Evolutionary conservation across 2,329 filamentous ascomycete species (phyloP).

Genomic region (Apiospora malaysiana): DNA sequence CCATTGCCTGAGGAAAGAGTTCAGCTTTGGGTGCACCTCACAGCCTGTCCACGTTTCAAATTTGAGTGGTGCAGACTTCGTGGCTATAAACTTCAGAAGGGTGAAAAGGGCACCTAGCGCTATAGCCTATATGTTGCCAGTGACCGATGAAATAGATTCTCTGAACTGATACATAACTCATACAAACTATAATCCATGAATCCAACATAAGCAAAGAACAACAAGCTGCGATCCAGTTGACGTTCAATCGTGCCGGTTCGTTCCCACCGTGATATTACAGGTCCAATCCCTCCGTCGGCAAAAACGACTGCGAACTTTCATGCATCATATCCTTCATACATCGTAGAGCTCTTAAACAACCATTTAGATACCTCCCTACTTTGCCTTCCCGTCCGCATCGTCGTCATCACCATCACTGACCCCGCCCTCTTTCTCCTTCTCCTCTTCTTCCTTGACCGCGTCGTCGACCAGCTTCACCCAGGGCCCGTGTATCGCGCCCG

Average conservation of each 20-base stretch:
- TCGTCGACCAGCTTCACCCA: constrained; percentile 41
- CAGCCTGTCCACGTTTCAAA: too few relatives aligned
- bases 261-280: background rate
- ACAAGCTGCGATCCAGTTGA: background rate
- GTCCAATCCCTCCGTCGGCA: background rate
- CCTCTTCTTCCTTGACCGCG: constrained; percentile 27
- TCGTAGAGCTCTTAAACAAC: background rate
- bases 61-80: too few relatives aligned
- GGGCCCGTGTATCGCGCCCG: constrained; percentile 40
- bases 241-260: background rate
- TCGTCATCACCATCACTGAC: background rate
- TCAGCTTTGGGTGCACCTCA: too few relatives aligned
- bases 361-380: background rate
- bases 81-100: too few relatives aligned
- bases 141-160: too few relatives aligned
- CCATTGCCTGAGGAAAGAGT: too few relatives aligned
- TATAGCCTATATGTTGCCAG: too few relatives aligned
- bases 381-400: background rate
- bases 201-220: background rate
- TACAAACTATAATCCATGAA: background rate
- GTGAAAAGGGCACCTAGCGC: too few relatives aligned
- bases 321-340: background rate
- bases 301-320: too few relatives aligned
- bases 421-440: constrained; percentile 16
- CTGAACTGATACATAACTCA: background rate